Conservation (phyloP, 352 stramenopile species). For the Thraustotheca clavata region DNA sequence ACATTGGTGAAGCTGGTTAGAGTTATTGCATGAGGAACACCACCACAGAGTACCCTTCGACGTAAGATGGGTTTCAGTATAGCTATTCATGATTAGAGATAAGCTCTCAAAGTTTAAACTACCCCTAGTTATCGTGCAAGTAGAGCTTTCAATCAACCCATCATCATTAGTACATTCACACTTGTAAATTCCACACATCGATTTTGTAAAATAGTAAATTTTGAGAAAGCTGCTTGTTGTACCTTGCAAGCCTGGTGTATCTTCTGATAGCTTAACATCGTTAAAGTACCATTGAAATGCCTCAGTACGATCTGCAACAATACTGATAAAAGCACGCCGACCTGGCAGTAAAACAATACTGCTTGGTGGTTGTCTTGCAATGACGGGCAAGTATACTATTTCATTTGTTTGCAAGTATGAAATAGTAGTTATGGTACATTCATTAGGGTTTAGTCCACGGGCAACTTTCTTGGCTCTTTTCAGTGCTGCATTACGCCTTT, state of each 20-base stretch:
- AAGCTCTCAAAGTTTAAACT: not conserved
- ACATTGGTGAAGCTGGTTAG: too few species aligned
- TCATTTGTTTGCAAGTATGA: not conserved
- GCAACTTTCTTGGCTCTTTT: slow-evolving; percentile 13
- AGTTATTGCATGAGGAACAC: too few species aligned
- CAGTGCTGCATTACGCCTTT: slow-evolving; percentile 1
- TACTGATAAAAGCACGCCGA: slow-evolving; percentile 1
- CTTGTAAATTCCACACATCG: slow-evolving; percentile 2
- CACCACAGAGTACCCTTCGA: not conserved
- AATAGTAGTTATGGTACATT: not conserved
- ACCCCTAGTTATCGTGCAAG: not conserved
- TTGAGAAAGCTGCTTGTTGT: not conserved
- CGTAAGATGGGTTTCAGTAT: not conserved
- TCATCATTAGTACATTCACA: slow-evolving; percentile 17
- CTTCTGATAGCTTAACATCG: not conserved
- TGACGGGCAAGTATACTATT: slow-evolving; percentile 2
- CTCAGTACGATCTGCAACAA: slow-evolving; percentile 2
- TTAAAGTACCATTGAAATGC: slow-evolving; percentile 10
- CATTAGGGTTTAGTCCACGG: slow-evolving; percentile 15
- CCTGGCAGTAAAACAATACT: not conserved
- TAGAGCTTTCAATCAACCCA: not conserved
- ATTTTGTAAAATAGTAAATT: slow-evolving; percentile 18
- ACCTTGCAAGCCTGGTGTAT: slow-evolving; percentile 3
- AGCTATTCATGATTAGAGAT: not conserved
- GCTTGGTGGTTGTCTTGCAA: slow-evolving; percentile 2